phyloP scores from a whole-genome alignment of 2,329 filamentous ascomycete genomes.

The Sporothrix variecibatus region DNA sequence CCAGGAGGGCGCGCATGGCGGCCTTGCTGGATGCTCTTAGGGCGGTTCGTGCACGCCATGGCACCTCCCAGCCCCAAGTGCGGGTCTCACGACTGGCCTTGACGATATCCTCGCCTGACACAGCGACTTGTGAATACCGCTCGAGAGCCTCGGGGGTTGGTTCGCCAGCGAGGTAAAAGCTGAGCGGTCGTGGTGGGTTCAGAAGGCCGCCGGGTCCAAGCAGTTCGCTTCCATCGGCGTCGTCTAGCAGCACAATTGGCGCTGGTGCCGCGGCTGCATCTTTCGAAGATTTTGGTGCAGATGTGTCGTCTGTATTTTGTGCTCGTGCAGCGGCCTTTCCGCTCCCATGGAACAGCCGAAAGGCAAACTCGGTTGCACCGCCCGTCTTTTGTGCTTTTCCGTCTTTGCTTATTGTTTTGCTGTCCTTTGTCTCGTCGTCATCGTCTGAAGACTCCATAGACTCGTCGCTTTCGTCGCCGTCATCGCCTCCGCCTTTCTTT shows the following conservation, averaged over 20 bases:
- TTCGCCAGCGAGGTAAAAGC: conserved; percentile 51
- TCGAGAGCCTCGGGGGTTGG: conserved; percentile 42
- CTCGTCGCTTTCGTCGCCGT: neutral
- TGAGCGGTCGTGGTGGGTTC: conserved; percentile 44
- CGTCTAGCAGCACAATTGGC: conserved; percentile 52
- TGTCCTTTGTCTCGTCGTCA: neutral
- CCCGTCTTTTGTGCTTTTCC: neutral
- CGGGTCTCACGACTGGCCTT: conserved; percentile 41
- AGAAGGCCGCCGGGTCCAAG: conserved; percentile 44
- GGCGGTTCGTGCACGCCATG: conserved; percentile 56
- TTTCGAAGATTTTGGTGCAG: neutral
- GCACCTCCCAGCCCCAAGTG: conserved; percentile 61
- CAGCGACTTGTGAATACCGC: conserved; percentile 49
- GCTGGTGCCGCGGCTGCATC: neutral
- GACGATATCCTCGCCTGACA: conserved; percentile 56
- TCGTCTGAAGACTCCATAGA: neutral
- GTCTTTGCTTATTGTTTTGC: neutral
- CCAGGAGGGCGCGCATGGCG: conserved; percentile 28
- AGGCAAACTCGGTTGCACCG: conserved; percentile 26
- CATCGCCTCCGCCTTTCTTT: neutral
- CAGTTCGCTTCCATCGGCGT: conserved; percentile 39
- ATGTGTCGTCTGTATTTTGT: neutral
- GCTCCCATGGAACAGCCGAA: conserved; percentile 30
- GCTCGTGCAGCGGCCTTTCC: neutral
- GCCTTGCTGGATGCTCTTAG: conserved; percentile 41